These are phyloP conservation scores for Calonectria ilicicola DNA, from an alignment of 2,329 filamentous ascomycete species.

Conservation along the genomic window DNA sequence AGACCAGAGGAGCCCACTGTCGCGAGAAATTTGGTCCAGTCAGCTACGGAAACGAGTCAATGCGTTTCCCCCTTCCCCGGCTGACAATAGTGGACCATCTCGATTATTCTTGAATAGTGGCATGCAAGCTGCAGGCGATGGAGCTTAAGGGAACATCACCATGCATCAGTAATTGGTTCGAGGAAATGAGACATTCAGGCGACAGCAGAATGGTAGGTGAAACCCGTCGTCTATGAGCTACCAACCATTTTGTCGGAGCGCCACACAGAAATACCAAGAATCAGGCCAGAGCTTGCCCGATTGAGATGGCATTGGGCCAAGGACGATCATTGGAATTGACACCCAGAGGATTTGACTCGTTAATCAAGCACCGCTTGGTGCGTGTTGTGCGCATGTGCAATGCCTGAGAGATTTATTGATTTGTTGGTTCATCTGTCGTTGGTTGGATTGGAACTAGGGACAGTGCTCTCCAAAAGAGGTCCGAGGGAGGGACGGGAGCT, in stretches of 20 bases:
- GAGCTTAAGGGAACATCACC: not conserved
- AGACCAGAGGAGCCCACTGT: not conserved
- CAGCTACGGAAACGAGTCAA: not conserved
- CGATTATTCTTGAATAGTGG: not conserved
- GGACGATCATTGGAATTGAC: not conserved
- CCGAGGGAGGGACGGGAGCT: constrained; percentile 23
- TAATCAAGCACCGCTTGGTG: not conserved
- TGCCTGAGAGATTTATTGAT: not conserved
- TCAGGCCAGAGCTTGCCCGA: not conserved
- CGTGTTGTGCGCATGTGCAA: not conserved
- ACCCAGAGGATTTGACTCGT: not conserved
- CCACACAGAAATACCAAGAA: not conserved
- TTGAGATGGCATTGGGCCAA: not conserved
- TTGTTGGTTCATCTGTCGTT: constrained; percentile 11
- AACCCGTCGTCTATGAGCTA: not conserved
- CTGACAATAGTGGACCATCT: not conserved
- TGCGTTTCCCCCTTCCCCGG: not conserved
- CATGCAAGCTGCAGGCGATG: not conserved
- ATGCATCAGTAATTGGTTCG: not conserved
- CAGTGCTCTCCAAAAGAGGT: not conserved
- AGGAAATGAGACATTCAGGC: not conserved
- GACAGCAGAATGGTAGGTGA: not conserved
- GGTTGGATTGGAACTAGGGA: constrained; percentile 8
- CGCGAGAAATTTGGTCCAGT: not conserved
- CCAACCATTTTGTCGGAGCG: not conserved